Evolutionary conservation across 306 rosid genomes (phyloP).

Genomic region (Prunus armeniaca): DNA sequence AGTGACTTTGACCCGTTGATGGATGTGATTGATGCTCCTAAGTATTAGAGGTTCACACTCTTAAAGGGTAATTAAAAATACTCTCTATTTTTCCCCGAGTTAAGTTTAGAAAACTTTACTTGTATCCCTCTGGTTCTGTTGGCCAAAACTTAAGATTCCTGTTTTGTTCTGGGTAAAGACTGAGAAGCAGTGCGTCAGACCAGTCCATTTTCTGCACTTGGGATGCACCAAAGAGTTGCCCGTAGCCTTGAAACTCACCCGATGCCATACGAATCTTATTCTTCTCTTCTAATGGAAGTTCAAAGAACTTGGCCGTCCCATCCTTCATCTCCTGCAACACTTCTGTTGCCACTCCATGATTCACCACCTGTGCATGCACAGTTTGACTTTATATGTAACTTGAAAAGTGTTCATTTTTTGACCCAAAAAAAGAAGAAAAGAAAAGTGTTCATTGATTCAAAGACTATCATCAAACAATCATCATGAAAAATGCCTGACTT

Average conservation of each 20-base stretch:
- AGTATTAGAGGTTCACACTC: too few relatives aligned
- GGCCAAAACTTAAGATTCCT: slow-evolving; percentile 40
- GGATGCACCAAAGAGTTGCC: slow-evolving; percentile 27
- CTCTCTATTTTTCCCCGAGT: background rate
- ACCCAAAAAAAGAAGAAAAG: background rate
- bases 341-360: slow-evolving; percentile 35
- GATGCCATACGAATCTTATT: slow-evolving; percentile 26
- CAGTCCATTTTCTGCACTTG: slow-evolving; percentile 44
- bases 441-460: too few relatives aligned
- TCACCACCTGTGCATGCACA: slow-evolving; percentile 25
- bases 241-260: slow-evolving; percentile 35
- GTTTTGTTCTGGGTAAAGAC: slow-evolving; percentile 7
- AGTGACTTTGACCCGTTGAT: too few relatives aligned
- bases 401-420: background rate
- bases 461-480: background rate
- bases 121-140: slow-evolving; percentile 28
- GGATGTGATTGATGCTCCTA: too few relatives aligned
- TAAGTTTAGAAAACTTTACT: slow-evolving; percentile 6
- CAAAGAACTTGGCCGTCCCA: slow-evolving; percentile 28
- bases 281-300: slow-evolving; percentile 52
- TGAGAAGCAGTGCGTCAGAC: slow-evolving; percentile 23
- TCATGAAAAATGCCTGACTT: background rate
- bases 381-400: background rate
- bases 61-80: too few relatives aligned
- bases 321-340: slow-evolving; percentile 34